Evolutionary conservation across 1,139 yeast species (phyloP), one percentile per base, ranked within the genome.

Genomic region (Scheffersomyces segobiensis): DNA sequence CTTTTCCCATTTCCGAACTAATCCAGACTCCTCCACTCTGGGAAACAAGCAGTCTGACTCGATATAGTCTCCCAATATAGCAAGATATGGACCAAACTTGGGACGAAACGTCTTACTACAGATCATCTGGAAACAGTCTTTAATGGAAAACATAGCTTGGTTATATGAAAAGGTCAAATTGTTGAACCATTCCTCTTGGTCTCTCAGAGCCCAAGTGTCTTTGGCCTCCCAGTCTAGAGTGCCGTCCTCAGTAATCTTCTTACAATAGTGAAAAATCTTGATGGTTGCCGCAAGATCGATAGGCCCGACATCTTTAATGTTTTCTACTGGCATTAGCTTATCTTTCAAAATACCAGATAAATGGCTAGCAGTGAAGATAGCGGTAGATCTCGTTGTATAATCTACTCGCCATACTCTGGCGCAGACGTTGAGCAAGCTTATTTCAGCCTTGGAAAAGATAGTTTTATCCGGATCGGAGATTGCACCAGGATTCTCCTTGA

Each of bases 381-480:
- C 67, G 0, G 83, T 79, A 0, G 87, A 84, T 58, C 83, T 73
- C 0, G 93, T 79, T 0, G 86, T 76, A 8, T 71, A 70, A 58
- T 83, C 84, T 5, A 89, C 71, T 60, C 90, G 75, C 96, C 96
- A 90, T 53, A 85, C 76, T 53, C 76, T 79, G 5, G 87, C 77
- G 58, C 86, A 83, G 20, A 78, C 73, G 10, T 70, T 72, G 14
- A 86, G 67, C 24, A 87, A 72, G 56, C 75, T 80, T 32, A 70
- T 65, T 2, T 82, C 76, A 32, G 77, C 72, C 67, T 84, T 80
- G 53, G 74, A 75, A 53, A 75, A 72, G 46, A 75, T 66, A 14
- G 75, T 73, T n/a, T 63, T 64, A 10, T 65, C 71, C 52, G 54
- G 66, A 61, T 24, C 64, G 50, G 52, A 66, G 65, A 58, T 75